Percentiles rank a stretch among this genome's conserved stretches.
phyloP scores from a whole-genome alignment of 768 basidiomycete genomes.

The Collybia mongolica region DNA sequence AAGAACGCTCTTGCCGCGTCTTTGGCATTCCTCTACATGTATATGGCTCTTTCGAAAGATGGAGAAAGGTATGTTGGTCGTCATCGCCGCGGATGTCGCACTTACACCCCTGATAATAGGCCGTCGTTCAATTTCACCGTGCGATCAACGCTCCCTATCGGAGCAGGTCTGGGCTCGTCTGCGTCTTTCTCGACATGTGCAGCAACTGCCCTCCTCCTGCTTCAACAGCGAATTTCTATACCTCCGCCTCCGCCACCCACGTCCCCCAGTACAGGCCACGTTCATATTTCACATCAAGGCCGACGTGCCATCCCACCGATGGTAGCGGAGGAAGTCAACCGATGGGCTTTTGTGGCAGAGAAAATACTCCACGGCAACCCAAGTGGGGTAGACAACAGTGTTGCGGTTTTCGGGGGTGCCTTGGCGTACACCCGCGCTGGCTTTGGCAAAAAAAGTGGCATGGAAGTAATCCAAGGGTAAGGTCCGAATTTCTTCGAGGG shows the following conservation, averaged over 20 bases:
- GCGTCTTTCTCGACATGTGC: constrained; percentile 93
- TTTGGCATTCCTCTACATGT: constrained; percentile 89
- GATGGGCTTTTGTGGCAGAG: constrained; percentile 92
- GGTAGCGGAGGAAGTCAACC: constrained; percentile 80
- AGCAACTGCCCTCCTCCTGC: constrained; percentile 75
- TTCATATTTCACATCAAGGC: constrained; percentile 64
- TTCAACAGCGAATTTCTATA: constrained; percentile 64
- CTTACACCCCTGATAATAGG: constrained; percentile 35
- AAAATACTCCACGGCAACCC: constrained; percentile 98
- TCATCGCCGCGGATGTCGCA: constrained; percentile 11
- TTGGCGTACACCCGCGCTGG: constrained; percentile 84
- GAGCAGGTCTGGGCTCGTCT: constrained; percentile 95
- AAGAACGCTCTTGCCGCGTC: constrained; percentile 40
- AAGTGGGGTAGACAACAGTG: constrained; percentile 96
- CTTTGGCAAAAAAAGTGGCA: constrained; percentile 74
- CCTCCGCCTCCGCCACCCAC: constrained; percentile 51
- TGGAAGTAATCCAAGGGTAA: constrained; percentile 86
- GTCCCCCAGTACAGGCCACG: constrained; percentile 43
- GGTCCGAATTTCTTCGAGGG: constrained; percentile 22
- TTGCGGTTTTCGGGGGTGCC: constrained; percentile 90
- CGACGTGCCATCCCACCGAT: constrained; percentile 60
- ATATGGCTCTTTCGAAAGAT: constrained; percentile 71
- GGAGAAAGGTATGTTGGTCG: constrained; percentile 50
- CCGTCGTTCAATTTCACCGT: constrained; percentile 78
- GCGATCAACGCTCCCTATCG: constrained; percentile 88